Percentiles rank a stretch among this genome's conserved stretches.
These are phyloP conservation scores for Boehmeria nivea DNA, from an alignment of 306 rosid species.

Conservation along the genomic window DNA sequence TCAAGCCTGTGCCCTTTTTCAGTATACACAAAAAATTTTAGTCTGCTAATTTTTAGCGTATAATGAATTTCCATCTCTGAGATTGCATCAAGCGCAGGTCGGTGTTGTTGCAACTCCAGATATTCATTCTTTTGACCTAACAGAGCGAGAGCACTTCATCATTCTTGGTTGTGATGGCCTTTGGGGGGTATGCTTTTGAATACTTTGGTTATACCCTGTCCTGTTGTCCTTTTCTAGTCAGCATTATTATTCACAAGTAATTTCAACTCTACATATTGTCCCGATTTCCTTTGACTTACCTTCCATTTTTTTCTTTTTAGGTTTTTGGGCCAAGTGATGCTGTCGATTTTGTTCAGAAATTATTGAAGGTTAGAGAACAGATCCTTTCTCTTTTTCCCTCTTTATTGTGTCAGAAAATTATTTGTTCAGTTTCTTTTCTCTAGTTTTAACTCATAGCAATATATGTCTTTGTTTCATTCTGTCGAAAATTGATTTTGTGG, in stretches of 20 bases:
- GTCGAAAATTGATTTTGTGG: too few species aligned
- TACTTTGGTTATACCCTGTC: too few species aligned
- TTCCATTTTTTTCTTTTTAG: slow-evolving; percentile 34
- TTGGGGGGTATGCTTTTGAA: slow-evolving; percentile 68
- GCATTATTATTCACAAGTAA: background rate
- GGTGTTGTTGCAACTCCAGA: slow-evolving; percentile 82
- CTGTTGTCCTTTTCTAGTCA: background rate
- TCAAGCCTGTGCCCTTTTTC: too few species aligned
- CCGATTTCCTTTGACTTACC: slow-evolving; percentile 18
- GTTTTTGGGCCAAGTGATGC: slow-evolving; percentile 97
- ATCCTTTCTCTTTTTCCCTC: slow-evolving; percentile 14
- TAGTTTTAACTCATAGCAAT: too few species aligned
- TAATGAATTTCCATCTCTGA: slow-evolving; percentile 13
- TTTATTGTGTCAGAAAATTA: background rate
- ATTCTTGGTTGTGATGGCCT: slow-evolving; percentile 95
- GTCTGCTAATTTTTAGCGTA: too few species aligned
- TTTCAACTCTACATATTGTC: background rate
- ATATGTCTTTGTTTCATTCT: too few species aligned
- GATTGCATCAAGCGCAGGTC: slow-evolving; percentile 49
- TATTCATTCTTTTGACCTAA: slow-evolving; percentile 70
- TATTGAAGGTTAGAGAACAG: slow-evolving; percentile 48
- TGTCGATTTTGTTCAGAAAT: slow-evolving; percentile 75
- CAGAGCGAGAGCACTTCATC: slow-evolving; percentile 71
- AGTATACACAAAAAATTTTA: too few species aligned
- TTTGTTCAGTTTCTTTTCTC: too few species aligned